Base-by-base conservation (phyloP, 1,284 basidiomycete species). In the Singerocomus rubriflavus region DNA sequence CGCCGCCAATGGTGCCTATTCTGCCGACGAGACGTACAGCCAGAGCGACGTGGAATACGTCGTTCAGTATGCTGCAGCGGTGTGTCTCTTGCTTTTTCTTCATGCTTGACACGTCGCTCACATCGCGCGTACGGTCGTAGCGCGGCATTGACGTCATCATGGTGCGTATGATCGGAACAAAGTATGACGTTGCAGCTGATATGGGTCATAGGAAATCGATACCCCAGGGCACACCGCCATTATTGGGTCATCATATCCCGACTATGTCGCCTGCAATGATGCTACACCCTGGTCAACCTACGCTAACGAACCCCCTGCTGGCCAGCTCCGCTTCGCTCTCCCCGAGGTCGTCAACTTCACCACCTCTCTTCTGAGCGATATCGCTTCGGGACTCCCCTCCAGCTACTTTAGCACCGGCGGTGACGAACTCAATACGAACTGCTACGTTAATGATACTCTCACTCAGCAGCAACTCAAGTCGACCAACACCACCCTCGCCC, bases 191-290 rank as follows among this genome's bases (percentile, higher is more conserved):
- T 10, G 4, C 2, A 8, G 40, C 14, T 61, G 34, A 55, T 17
- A 67, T 81, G 21, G 52, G 57, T 80, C 32, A 11, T 11, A 69
- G 68, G 81, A 84, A 71, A 75, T 85, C 41, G 84, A 74, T 66
- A 88, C 81, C 1, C 90, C 89, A 0, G 88, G 87, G 0, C 89
- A 92, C 64, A 88, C 85, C 4, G 73, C 84, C 12, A 68, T 71
- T 50, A 82, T 93, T 35, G 74, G 73, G 0, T 56, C 73, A 17
- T 66, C 84, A 0, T 77, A 83, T 59, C 85, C 85, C 0, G 83
- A 88, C 4, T 74, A 80, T 48, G 66, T 92, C 44, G 85, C 86
- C 0, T 92, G 89, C 62, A 67, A 71, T 14, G 67, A 78, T 14
- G 67, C 70, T 1, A 60, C 67, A 6, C 82, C 84, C 0, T 89